Percentiles rank a stretch among this genome's conserved stretches.
Conservation (phyloP, 2,329 filamentous ascomycete species). For the Penicillium sp. region DNA sequence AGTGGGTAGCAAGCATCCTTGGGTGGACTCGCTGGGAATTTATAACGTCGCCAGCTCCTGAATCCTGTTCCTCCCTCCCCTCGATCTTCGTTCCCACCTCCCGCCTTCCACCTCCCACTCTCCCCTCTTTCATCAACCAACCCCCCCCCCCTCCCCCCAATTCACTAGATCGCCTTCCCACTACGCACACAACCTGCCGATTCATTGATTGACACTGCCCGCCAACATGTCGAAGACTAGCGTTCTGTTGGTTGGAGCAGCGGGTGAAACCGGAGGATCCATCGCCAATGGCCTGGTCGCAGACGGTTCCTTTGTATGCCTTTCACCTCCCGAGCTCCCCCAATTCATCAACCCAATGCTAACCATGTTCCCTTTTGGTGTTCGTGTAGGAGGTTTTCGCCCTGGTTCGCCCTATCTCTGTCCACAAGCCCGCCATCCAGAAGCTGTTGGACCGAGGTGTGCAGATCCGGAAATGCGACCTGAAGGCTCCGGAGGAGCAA, state of each 20-base stretch:
- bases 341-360: neutral
- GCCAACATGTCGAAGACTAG: conserved; percentile 36
- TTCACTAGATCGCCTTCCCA: neutral
- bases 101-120: conserved; percentile 1
- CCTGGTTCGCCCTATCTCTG: conserved; percentile 48
- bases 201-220: conserved; percentile 6
- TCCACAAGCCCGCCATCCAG: conserved; percentile 47
- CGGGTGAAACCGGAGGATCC: conserved; percentile 42
- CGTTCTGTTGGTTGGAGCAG: conserved; percentile 40
- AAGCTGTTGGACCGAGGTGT: conserved; percentile 45
- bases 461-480: conserved; percentile 44
- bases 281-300: conserved; percentile 40
- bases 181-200: neutral
- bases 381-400: conserved; percentile 52
- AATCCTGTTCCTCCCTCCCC: conserved; percentile 20
- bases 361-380: neutral
- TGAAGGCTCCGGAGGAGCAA: conserved; percentile 42
- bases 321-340: neutral
- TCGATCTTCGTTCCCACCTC: conserved; percentile 3
- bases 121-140: conserved; percentile 3
- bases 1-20: conserved; percentile 34
- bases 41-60: conserved; percentile 34
- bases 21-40: conserved; percentile 31
- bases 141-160: conserved; percentile 2
- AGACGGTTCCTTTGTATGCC: conserved; percentile 25